Conservation (phyloP, 768 basidiomycete species). For the Termitomyces sp. region DNA sequence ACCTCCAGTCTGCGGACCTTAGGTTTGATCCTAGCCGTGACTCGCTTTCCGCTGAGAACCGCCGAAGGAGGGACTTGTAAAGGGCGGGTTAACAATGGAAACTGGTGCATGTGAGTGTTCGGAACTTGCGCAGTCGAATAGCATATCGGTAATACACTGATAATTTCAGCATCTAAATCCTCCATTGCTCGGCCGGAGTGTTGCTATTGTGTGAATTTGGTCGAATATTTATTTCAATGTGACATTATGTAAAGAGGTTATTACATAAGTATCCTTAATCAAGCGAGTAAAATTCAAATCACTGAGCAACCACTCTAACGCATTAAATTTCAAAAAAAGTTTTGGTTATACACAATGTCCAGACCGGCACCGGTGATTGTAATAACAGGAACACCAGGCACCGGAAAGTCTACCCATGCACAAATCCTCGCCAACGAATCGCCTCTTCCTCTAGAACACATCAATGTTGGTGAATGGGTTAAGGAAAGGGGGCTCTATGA, state of each 20-base stretch:
- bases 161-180: constrained; percentile 50
- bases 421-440: constrained; percentile 74
- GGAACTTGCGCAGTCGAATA: constrained; percentile 57
- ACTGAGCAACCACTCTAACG: no score
- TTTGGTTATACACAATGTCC: constrained; percentile 1
- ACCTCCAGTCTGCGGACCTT: constrained; percentile 61
- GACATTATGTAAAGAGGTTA: neutral
- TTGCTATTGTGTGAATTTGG: no score
- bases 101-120: constrained; percentile 76
- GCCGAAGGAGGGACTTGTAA: constrained; percentile 78
- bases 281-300: no score
- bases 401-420: constrained; percentile 93
- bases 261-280: neutral
- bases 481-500: constrained; percentile 80
- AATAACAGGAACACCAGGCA: constrained; percentile 91
- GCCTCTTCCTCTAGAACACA: constrained; percentile 63
- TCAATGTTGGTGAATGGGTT: constrained; percentile 89
- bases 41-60: constrained; percentile 63
- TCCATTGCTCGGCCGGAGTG: constrained; percentile 15
- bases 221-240: neutral
- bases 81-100: constrained; percentile 68
- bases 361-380: constrained; percentile 57
- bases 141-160: constrained; percentile 67
- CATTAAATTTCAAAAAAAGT: no score
- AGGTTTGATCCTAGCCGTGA: constrained; percentile 69